Conservation (phyloP, 371 early-diverging fungal species). For the Smittium culicis region DNA sequence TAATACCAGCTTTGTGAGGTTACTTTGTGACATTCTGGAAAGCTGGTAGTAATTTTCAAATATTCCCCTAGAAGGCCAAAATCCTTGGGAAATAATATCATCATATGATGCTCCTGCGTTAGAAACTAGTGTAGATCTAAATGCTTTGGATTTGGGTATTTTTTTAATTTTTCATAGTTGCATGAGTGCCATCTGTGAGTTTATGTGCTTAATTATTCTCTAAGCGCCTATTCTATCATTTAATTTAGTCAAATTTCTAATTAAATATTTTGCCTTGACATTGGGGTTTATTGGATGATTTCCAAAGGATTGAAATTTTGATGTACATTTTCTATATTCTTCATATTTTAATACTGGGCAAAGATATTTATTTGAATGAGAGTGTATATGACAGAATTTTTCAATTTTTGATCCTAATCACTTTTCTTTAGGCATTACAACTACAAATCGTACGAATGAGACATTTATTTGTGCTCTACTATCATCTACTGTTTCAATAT, state of each 20-base stretch:
- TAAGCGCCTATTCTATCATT: not conserved
- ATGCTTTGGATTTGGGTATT: not conserved
- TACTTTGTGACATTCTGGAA: not conserved
- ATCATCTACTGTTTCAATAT: constrained; percentile 1
- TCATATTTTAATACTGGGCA: not conserved
- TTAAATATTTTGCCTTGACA: not conserved
- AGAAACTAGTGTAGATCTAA: constrained; percentile 5
- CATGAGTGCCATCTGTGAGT: not conserved
- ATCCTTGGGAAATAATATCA: constrained; percentile 1
- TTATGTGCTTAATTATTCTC: constrained; percentile 3
- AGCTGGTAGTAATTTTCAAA: not conserved
- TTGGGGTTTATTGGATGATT: not conserved
- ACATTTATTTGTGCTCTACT: too few species aligned
- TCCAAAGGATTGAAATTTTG: too few species aligned
- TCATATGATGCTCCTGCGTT: not conserved
- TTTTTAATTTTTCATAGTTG: not conserved
- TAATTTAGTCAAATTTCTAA: not conserved
- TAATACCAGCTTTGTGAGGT: too few species aligned
- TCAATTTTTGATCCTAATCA: not conserved
- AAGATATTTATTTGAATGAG: not conserved
- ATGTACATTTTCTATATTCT: not conserved
- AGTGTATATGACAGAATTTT: not conserved
- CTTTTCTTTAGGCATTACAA: not conserved
- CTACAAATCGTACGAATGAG: not conserved
- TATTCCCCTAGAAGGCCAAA: not conserved